Evolutionary conservation across 2,329 filamentous ascomycete species (phyloP).

Genomic region (Trichoderma gracile): DNA sequence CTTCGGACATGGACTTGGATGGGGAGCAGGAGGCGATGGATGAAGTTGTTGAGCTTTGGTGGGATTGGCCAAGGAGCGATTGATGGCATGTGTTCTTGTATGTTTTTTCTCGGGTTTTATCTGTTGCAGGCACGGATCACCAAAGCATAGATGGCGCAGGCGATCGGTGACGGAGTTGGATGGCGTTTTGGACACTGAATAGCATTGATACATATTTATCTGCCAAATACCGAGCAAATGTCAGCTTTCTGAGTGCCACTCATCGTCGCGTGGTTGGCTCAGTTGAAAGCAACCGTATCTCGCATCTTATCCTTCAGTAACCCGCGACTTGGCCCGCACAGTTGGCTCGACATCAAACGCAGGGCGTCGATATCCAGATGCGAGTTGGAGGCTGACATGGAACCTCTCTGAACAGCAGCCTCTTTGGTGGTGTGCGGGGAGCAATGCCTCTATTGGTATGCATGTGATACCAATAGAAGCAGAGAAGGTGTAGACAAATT

Average conservation of each 20-base stretch:
- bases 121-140: constrained; percentile 5
- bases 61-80: constrained; percentile 36
- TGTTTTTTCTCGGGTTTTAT: background rate
- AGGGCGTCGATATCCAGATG: background rate
- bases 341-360: no score
- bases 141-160: background rate
- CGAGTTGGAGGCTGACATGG: background rate
- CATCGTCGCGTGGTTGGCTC: background rate
- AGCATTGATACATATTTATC: background rate
- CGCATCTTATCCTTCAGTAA: background rate
- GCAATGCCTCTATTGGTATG: background rate
- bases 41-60: constrained; percentile 52
- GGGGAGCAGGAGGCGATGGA: constrained; percentile 44
- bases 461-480: background rate
- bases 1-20: constrained; percentile 33
- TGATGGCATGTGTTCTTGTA: background rate
- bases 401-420: background rate
- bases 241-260: background rate
- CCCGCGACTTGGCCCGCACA: no score
- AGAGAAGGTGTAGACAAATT: background rate
- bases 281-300: no score
- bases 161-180: background rate
- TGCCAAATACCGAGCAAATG: no score
- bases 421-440: background rate
- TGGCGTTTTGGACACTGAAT: constrained; percentile 1